Base-by-base conservation (phyloP, 352 stramenopile genomes). In the Phytophthora sp. region DNA sequence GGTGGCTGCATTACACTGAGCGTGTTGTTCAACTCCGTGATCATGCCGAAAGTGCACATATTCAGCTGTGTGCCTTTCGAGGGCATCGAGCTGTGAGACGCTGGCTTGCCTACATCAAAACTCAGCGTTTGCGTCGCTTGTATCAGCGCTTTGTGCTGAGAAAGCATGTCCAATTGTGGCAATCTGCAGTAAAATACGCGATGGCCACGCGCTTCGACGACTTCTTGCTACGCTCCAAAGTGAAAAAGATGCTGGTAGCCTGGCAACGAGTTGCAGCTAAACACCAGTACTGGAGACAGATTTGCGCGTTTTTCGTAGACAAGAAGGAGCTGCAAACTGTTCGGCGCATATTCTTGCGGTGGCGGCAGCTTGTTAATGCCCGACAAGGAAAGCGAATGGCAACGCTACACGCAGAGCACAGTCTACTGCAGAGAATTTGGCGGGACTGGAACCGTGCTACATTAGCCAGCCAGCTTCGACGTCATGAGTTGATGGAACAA, bases 151-250 rank as follows among this genome's bases (percentile, higher is more conserved):
- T 88, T 44, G 66, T 80, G 1, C 34, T 77, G 23, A 55, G 41
- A 7, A 87, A 85, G 27, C 63, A 81, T 42, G 20, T 89, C 18
- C 32, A 20, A 5, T 12, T 34, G 24, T 88, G 79, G 82, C 70
- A 62, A 26, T 59, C 21, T 24, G 35, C 55, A 17, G 66, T 62
- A 12, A 70, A 79, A 21, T 10, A 66, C 4, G 52, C 31, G 0
- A 11, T 89, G 12, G 82, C 79, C 0, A 53, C 39, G 7, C 73
- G 76, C 0, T 91, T 86, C 27, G 39, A 71, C 6, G 51, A 49
- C 2, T 70, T 69, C 6, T 34, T 74, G 7, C 24, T 55, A 5
- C 63, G 65, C 0, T 45, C 58, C 5, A 64, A 57, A 9, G 55
- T 43, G 13, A 79, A 69, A 28, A 72, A 69, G 17, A 53, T 82